Base-by-base conservation (phyloP, 2,329 filamentous ascomycete species). In the Didymella glomerata region DNA sequence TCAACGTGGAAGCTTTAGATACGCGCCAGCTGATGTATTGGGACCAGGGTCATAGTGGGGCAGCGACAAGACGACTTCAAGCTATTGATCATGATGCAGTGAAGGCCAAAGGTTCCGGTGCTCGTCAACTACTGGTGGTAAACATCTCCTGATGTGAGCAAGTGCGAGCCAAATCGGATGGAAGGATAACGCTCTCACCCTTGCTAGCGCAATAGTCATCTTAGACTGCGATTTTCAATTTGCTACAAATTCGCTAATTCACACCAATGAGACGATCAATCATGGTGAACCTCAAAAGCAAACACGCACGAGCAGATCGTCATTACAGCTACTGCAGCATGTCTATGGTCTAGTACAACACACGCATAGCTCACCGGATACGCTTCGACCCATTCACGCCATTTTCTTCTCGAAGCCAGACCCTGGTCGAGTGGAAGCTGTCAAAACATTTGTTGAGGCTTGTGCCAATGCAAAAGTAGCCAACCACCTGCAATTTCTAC, bases 321-420 rank as follows among this genome's bases (percentile, higher is more conserved):
- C 25, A 36, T 54, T 14, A 51, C 25, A 42, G 38, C 32, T 46
- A 45, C 16, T 50, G 41, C 32, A 36, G 46, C 41, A 50, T 4
- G 45, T 32, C 41, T 51, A 10, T 16, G 7, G 41, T 30, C 27
- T 50, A 59, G 41, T 32, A 45, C 28, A 24, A 32, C 22, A 28
- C 50, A 42, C 47, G 47, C 56, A 54, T 59, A 22, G 46, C 41
- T 59, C 56, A 59, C 56, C 50, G 50, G 56, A 59, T 42, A 24
- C 24, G 38, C 20, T 41, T 28, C 27, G 50, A 34, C 41, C 56
- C 20, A 32, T 25, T 25, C 24, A 25, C 24, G 7, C 24, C 24
- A 25, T 13, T 40, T 46, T 6, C 47, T 54, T 47, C 32, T 32
- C 30, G 47, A 51, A 50, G 38, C 32, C 41, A 46, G 44, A 22